Conservation (phyloP, 345 rosid species). For the Pseudoturritis turrita region DNA sequence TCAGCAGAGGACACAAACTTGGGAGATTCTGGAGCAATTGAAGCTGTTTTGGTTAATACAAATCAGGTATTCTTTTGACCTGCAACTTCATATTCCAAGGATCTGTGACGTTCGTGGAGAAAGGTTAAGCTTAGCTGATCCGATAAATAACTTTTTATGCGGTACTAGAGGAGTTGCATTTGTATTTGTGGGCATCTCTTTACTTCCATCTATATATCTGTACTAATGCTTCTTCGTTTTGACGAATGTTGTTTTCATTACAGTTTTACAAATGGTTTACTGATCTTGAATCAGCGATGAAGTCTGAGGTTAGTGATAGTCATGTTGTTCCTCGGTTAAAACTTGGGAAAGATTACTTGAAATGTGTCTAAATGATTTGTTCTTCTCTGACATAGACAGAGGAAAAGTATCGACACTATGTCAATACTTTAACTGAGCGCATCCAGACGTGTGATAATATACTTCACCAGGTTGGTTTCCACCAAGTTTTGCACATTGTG, state of each 20-base stretch:
- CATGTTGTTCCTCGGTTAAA: conserved; percentile 16
- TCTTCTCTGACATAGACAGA: conserved; percentile 55
- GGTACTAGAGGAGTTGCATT: neutral
- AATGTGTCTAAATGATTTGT: conserved; percentile 3
- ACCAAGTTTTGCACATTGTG: neutral
- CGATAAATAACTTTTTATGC: neutral
- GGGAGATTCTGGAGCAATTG: conserved; percentile 62
- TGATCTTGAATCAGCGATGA: conserved; percentile 97
- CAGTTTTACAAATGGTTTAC: conserved; percentile 99
- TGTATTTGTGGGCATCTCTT: neutral
- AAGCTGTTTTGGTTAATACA: conserved; percentile 80
- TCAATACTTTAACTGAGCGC: conserved; percentile 68
- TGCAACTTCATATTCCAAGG: neutral
- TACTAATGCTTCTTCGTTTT: conserved; percentile 12
- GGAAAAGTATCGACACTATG: conserved; percentile 93
- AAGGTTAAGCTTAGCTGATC: neutral
- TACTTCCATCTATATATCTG: neutral
- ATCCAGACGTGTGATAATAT: conserved; percentile 87
- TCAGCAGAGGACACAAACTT: conserved; percentile 38
- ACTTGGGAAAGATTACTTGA: neutral
- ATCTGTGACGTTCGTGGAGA: neutral
- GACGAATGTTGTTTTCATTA: neutral
- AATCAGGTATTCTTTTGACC: conserved; percentile 48
- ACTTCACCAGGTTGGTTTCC: conserved; percentile 60
- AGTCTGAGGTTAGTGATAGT: conserved; percentile 78